phyloP scores from a whole-genome alignment of 2,329 filamentous ascomycete genomes.

The Cercospora sp. region DNA sequence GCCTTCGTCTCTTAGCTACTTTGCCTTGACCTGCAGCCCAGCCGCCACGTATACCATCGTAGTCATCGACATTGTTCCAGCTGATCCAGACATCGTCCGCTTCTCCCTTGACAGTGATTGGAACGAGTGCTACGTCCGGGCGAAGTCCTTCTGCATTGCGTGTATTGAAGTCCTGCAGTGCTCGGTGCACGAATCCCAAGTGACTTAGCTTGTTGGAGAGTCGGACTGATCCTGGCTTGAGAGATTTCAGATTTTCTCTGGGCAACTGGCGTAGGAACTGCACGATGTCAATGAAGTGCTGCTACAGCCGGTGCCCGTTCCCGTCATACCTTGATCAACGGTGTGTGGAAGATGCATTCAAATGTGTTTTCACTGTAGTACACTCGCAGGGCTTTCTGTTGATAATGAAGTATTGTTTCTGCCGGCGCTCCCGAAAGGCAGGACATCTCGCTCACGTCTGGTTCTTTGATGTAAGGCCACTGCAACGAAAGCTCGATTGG shows the following conservation, averaged over 20 bases:
- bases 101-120: slow-evolving; percentile 12
- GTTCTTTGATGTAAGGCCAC: background rate
- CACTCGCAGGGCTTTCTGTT: background rate
- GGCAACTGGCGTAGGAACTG: slow-evolving; percentile 8
- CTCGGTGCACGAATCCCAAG: slow-evolving; percentile 8
- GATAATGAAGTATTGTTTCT: background rate
- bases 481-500: background rate
- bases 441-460: background rate
- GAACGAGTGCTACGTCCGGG: slow-evolving; percentile 8
- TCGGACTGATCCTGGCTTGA: slow-evolving; percentile 3
- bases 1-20: slow-evolving; percentile 6
- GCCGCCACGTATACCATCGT: slow-evolving; percentile 9
- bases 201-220: slow-evolving; percentile 9
- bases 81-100: slow-evolving; percentile 1
- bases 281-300: background rate
- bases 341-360: slow-evolving; percentile 8
- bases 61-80: slow-evolving; percentile 10
- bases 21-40: slow-evolving; percentile 6
- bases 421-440: background rate
- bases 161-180: slow-evolving; percentile 14
- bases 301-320: background rate
- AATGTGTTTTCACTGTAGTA: slow-evolving; percentile 13
- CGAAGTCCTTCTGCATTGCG: slow-evolving; percentile 11
- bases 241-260: background rate
- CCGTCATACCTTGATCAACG: slow-evolving; percentile 11